These are phyloP conservation scores for Polychytrium aggregatum DNA, from an alignment of 192 early-diverging fungal species.

Conservation along the genomic window DNA sequence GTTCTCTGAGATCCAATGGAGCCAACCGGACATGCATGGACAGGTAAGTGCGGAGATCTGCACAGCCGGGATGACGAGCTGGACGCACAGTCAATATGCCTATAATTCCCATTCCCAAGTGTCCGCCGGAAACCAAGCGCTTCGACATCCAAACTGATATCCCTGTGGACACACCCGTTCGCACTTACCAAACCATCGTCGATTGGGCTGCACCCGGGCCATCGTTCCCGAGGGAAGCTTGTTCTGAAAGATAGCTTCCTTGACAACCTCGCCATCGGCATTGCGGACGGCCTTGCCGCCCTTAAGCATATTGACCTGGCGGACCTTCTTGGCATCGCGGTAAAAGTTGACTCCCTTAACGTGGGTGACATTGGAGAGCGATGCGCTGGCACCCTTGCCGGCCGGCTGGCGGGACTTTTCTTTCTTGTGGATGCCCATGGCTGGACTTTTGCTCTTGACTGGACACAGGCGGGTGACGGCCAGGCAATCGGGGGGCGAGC, in stretches of 20 bases:
- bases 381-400: neutral
- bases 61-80: too few species aligned
- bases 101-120: too few species aligned
- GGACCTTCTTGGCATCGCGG: constrained; percentile 88
- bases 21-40: too few species aligned
- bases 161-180: too few species aligned
- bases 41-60: too few species aligned
- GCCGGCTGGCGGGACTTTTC: constrained; percentile 19
- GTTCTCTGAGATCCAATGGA: constrained; percentile 57
- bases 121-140: too few species aligned
- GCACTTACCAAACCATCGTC: constrained; percentile 91
- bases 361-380: constrained; percentile 33
- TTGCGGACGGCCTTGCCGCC: constrained; percentile 76
- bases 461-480: neutral
- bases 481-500: neutral
- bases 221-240: constrained; percentile 49
- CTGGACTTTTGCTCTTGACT: neutral
- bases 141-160: too few species aligned
- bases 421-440: constrained; percentile 33
- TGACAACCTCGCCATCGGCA: constrained; percentile 78
- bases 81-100: too few species aligned
- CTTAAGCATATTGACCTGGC: constrained; percentile 87
- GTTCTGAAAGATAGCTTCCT: constrained; percentile 83
- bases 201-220: constrained; percentile 84
- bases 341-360: constrained; percentile 99